Evolutionary conservation across 2,329 filamentous ascomycete species (phyloP).

Genomic region (Didymella exigua): DNA sequence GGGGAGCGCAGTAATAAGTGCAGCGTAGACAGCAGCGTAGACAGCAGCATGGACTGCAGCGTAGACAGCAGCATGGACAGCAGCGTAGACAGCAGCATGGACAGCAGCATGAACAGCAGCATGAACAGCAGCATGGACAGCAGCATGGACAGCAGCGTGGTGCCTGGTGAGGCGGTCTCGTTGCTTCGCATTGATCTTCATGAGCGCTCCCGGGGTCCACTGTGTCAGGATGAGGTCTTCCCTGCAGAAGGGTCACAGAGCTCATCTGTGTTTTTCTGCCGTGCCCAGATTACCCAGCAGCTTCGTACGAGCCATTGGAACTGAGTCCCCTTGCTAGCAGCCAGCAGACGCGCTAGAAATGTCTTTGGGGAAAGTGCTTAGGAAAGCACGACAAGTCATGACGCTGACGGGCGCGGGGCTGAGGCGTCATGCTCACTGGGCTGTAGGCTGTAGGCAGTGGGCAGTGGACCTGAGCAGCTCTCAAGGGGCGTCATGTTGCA

Average conservation of each 20-base stretch:
- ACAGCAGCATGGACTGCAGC: background rate
- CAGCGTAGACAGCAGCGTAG: background rate
- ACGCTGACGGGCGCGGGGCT: background rate
- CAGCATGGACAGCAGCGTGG: background rate
- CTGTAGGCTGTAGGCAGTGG: conserved; percentile 9
- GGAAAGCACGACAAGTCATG: background rate
- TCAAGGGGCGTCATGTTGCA: conserved; percentile 8
- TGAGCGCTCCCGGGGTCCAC: conserved; percentile 4
- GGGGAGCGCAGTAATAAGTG: too few relatives aligned
- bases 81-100: background rate
- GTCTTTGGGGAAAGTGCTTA: background rate
- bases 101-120: background rate
- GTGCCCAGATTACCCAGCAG: conserved; percentile 5
- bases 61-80: background rate
- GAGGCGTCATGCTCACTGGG: background rate
- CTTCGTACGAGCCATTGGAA: conserved; percentile 11
- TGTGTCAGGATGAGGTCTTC: conserved; percentile 5
- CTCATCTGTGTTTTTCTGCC: background rate
- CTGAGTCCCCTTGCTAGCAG: conserved; percentile 1
- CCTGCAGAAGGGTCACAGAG: conserved; percentile 4
- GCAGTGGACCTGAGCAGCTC: background rate
- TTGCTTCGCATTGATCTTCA: conserved; percentile 20
- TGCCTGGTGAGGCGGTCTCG: conserved; percentile 12
- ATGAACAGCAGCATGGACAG: background rate
- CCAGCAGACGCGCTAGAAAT: conserved; percentile 2